These are phyloP conservation scores for Lasiodiplodia sp. DNA, from an alignment of 2,329 filamentous ascomycete species.

Conservation along the genomic window DNA sequence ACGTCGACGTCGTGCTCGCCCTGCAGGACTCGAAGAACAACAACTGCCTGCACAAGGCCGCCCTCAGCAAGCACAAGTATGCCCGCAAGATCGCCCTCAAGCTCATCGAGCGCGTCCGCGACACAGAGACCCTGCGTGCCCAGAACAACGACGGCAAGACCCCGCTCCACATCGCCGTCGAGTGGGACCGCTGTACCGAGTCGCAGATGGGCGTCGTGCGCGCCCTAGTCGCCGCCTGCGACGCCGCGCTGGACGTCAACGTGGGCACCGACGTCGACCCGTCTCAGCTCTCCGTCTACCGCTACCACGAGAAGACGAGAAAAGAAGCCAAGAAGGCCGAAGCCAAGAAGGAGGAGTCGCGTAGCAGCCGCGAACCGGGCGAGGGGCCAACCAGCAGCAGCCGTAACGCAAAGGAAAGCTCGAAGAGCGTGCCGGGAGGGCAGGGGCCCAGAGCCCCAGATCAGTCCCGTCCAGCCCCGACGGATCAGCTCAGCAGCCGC, in stretches of 20 bases:
- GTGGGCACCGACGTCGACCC: background rate
- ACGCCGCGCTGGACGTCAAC: constrained; percentile 3
- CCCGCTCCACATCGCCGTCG: constrained; percentile 8
- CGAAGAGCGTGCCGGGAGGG: background rate
- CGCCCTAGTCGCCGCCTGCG: background rate
- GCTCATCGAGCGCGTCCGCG: background rate
- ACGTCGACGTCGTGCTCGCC: background rate
- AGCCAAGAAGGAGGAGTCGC: background rate
- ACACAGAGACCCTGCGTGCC: background rate
- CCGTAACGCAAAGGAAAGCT: background rate
- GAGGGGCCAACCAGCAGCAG: background rate
- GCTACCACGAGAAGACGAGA: constrained; percentile 12
- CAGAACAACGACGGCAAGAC: background rate
- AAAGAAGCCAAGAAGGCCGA: background rate
- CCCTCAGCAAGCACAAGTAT: background rate
- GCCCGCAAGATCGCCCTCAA: background rate
- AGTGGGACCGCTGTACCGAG: background rate
- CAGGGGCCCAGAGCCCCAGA: background rate
- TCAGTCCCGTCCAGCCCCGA: background rate
- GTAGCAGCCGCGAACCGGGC: background rate
- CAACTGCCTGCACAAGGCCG: constrained; percentile 10
- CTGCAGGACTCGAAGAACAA: background rate
- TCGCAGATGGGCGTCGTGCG: background rate
- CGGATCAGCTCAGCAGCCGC: background rate
- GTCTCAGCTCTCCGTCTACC: background rate